A percentile compares a stretch with the other conserved stretches of the same genome.
These are phyloP conservation scores for Pezicula rhizophila DNA, from an alignment of 2,329 filamentous ascomycete species.

Conservation along the genomic window DNA sequence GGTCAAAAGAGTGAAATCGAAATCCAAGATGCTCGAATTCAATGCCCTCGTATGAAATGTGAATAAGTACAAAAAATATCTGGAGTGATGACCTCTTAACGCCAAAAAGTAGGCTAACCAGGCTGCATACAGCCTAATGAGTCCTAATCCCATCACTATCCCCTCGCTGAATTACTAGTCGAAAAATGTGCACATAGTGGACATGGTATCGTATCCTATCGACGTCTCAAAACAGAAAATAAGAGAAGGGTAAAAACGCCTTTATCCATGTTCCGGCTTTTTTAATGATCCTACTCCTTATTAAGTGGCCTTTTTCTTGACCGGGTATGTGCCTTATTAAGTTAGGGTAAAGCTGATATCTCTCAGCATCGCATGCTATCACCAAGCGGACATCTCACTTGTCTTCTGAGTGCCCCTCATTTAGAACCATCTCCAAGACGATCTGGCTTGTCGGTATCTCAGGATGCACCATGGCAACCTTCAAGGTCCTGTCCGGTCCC, in stretches of 20 bases:
- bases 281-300: background rate
- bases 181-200: background rate
- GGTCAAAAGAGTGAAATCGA: no score
- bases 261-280: background rate
- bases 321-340: no score
- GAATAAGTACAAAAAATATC: no score
- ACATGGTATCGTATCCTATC: background rate
- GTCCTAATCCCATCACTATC: no score
- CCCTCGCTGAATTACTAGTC: no score
- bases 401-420: background rate
- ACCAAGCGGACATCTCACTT: background rate
- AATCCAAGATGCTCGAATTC: no score
- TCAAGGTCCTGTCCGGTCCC: conserved; percentile 1
- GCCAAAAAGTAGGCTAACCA: no score
- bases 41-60: no score
- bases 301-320: background rate
- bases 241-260: background rate
- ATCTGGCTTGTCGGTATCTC: background rate
- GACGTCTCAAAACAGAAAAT: background rate
- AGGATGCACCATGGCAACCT: background rate
- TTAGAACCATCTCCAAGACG: background rate
- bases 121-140: no score
- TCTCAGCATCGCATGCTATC: no score
- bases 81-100: no score
- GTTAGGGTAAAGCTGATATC: no score